Evolutionary conservation across 2,329 filamentous ascomycete genomes (phyloP), one percentile per base, ranked within the genome.

Genomic region (Lasiodiplodia sp.): DNA sequence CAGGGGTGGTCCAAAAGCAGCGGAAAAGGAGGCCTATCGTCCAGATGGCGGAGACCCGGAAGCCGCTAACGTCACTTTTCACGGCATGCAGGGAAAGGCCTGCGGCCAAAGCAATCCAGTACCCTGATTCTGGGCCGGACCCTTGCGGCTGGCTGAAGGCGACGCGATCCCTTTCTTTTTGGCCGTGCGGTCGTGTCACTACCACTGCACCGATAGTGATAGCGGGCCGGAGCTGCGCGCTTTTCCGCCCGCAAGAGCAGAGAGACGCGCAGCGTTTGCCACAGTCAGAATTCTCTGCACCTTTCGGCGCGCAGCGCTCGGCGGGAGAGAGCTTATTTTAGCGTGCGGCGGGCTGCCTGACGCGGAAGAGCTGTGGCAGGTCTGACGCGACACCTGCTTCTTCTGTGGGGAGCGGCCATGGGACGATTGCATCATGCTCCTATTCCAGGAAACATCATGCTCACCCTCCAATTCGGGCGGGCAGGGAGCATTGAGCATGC

Each of bases 61-160:
- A 51, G 60, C 28, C 44, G 60, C 60, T 25, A 64, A 64, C 60
- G 60, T 64, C 60, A 64, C 23, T 51, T 38, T 8, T 28, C 44
- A 18, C 23, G 23, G 58, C n/a, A 12, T 38, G 28, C 60, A 64
- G 47, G 60, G 60, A 64, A 63, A 14, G 3, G 14, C 60, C 60
- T 64, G 60, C 47, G 23, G 47, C 21, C 31, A 16, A 18, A 12
- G 28, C 28, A 25, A 34, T 49, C 60, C 60, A 64, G 60, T 64
- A 64, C 60, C 60, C 31, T 64, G 60, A 38, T 25, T 47, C 60
- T 64, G 60, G 60, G 60, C 60, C 60, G 60, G 60, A 52, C 60
- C 60, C 60, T 64, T 64, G 57, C 57, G 58, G 58, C 58, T 63
- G 58, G 58, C 37, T 51, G 58, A 57, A 14, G 16, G 21, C 28